Evolutionary conservation across 371 early-diverging fungal genomes (phyloP).

Genomic region (Nematocida homosporus): DNA sequence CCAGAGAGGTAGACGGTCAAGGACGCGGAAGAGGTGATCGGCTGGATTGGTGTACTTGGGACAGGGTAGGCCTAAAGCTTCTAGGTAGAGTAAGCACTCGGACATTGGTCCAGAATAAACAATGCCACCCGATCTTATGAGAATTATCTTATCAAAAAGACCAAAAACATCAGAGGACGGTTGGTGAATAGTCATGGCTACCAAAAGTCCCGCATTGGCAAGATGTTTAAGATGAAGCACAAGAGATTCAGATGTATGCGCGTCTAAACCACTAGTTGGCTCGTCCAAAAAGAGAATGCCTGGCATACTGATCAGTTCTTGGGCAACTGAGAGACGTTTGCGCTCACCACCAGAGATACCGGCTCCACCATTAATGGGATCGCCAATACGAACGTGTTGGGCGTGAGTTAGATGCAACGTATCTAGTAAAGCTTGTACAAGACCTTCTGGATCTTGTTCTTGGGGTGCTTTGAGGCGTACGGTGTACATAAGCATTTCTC

Average conservation of each 20-base stretch:
- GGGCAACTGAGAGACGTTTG: constrained; percentile 77
- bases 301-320: constrained; percentile 79
- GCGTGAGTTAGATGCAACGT: constrained; percentile 38
- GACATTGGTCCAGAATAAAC: constrained; percentile 69
- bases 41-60: constrained; percentile 84
- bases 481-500: constrained; percentile 61
- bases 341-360: constrained; percentile 75
- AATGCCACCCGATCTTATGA: constrained; percentile 45
- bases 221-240: constrained; percentile 76
- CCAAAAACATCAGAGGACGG: constrained; percentile 59
- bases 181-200: constrained; percentile 60
- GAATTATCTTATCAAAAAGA: constrained; percentile 59
- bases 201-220: constrained; percentile 71
- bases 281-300: constrained; percentile 82
- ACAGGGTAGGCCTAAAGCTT: constrained; percentile 73
- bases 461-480: constrained; percentile 67
- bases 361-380: constrained; percentile 51
- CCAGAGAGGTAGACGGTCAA: constrained; percentile 22
- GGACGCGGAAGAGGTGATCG: constrained; percentile 69
- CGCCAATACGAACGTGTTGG: constrained; percentile 33
- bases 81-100: constrained; percentile 70
- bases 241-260: constrained; percentile 81
- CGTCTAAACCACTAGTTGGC: constrained; percentile 80
- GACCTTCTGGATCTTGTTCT: constrained; percentile 23
- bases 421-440: constrained; percentile 41